These are phyloP conservation scores for Lojkania enalia DNA, from an alignment of 2,329 filamentous ascomycete species.

Conservation along the genomic window DNA sequence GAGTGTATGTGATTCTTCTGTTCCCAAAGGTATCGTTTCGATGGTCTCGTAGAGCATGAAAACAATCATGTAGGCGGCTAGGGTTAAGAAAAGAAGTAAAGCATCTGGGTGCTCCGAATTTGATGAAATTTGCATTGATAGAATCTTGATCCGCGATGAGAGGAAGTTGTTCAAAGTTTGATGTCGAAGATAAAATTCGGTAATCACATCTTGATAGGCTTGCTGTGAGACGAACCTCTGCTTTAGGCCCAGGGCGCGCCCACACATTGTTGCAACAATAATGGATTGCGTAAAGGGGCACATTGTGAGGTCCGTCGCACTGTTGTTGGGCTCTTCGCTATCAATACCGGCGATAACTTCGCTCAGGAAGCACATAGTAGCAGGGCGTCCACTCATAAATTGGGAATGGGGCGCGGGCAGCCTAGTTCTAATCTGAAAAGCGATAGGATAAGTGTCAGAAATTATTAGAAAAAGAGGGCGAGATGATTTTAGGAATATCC, in stretches of 20 bases:
- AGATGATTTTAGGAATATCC: too few relatives aligned
- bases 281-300: conserved; percentile 41
- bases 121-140: conserved; percentile 4
- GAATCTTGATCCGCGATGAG: conserved; percentile 1
- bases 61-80: conserved; percentile 5
- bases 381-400: conserved; percentile 41
- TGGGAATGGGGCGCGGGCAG: conserved; percentile 42
- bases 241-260: conserved; percentile 3
- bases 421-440: conserved; percentile 40
- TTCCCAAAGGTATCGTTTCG: conserved; percentile 4
- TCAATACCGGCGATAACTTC: too few relatives aligned
- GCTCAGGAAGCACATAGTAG: conserved; percentile 34
- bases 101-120: conserved; percentile 2
- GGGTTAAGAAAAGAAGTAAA: conserved; percentile 6
- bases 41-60: conserved; percentile 5
- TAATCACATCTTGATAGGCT: not conserved
- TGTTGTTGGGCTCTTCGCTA: conserved; percentile 9
- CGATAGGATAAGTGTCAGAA: conserved; percentile 2
- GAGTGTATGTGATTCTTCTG: conserved; percentile 3
- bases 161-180: conserved; percentile 1
- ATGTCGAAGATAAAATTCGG: conserved; percentile 7
- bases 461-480: not conserved
- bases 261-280: conserved; percentile 32
- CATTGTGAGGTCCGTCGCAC: conserved; percentile 1
- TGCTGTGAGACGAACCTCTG: conserved; percentile 2